A percentile compares a stretch with the other conserved stretches of the same genome.
Evolutionary conservation across 305 asterid species (phyloP).

Genomic region (Solanum hybrid): DNA sequence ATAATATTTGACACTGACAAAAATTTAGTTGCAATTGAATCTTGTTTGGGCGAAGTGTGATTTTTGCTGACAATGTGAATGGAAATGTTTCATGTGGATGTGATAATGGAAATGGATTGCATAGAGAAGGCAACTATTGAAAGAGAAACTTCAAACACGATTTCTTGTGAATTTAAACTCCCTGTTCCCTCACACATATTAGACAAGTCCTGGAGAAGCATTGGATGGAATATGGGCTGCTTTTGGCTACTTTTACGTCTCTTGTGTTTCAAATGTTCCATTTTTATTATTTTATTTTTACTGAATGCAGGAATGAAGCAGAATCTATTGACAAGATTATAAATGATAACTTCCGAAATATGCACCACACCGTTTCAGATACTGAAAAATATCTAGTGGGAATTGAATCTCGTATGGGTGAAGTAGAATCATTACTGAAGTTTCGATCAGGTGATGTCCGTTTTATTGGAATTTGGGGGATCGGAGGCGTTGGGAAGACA

Average conservation of each 20-base stretch:
- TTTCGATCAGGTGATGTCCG: too few species aligned
- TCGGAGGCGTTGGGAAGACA: too few species aligned
- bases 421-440: too few species aligned
- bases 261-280: background rate
- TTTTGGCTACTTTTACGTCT: background rate
- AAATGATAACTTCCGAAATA: too few species aligned
- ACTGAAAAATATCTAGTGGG: too few species aligned
- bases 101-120: background rate
- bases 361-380: too few species aligned
- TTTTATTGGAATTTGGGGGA: too few species aligned
- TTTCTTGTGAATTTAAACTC: background rate
- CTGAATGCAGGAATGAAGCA: too few species aligned
- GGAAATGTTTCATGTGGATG: background rate
- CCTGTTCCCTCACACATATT: too few species aligned
- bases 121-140: background rate
- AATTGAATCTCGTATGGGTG: too few species aligned
- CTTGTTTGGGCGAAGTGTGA: background rate
- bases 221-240: background rate
- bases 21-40: background rate
- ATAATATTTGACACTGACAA: background rate
- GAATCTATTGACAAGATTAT: too few species aligned
- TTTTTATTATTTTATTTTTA: background rate
- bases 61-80: background rate
- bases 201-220: too few species aligned
- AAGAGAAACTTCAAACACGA: background rate